These are phyloP conservation scores for Aspergillus proliferans DNA, from an alignment of 2,329 filamentous ascomycete genomes.

Conservation along the genomic window DNA sequence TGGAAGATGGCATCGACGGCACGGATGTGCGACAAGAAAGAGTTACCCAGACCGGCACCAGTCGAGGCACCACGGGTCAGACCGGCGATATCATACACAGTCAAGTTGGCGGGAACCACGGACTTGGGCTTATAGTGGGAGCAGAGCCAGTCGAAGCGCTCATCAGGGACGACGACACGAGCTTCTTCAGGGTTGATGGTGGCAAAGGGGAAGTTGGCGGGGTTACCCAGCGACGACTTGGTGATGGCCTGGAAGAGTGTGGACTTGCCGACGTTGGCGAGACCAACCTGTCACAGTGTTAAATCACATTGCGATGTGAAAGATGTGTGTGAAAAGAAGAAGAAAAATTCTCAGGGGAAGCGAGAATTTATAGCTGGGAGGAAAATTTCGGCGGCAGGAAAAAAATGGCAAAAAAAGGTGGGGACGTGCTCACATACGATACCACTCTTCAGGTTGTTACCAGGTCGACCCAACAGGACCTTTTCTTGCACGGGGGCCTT, in stretches of 20 bases:
- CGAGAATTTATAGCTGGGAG: slow-evolving; percentile 14
- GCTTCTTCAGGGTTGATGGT: slow-evolving; percentile 99
- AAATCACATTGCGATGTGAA: slow-evolving; percentile 1
- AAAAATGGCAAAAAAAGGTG: slow-evolving; percentile 24
- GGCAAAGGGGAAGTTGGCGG: slow-evolving; percentile 98
- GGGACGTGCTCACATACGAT: slow-evolving; percentile 69
- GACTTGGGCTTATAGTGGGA: slow-evolving; percentile 98
- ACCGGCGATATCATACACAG: slow-evolving; percentile 97
- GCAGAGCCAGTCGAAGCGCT: slow-evolving; percentile 90
- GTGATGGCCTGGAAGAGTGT: slow-evolving; percentile 99
- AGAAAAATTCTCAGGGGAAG: slow-evolving; percentile 10
- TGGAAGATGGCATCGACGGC: slow-evolving; percentile 98
- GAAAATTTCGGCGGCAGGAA: slow-evolving; percentile 23
- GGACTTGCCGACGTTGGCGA: slow-evolving; percentile 98
- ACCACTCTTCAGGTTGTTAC: slow-evolving; percentile 98
- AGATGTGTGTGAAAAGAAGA: slow-evolving; percentile 3
- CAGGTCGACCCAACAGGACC: slow-evolving; percentile 88
- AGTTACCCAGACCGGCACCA: slow-evolving; percentile 92
- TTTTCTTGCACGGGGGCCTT: slow-evolving; percentile 89
- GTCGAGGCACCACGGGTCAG: slow-evolving; percentile 93
- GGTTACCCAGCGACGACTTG: slow-evolving; percentile 94
- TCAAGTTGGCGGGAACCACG: slow-evolving; percentile 91
- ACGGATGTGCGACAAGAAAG: slow-evolving; percentile 97
- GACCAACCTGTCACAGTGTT: slow-evolving; percentile 64
- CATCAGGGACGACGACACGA: slow-evolving; percentile 92